Conservation (phyloP, 805 yeast genomes). For the Cyberlindnera galapagoensis region DNA sequence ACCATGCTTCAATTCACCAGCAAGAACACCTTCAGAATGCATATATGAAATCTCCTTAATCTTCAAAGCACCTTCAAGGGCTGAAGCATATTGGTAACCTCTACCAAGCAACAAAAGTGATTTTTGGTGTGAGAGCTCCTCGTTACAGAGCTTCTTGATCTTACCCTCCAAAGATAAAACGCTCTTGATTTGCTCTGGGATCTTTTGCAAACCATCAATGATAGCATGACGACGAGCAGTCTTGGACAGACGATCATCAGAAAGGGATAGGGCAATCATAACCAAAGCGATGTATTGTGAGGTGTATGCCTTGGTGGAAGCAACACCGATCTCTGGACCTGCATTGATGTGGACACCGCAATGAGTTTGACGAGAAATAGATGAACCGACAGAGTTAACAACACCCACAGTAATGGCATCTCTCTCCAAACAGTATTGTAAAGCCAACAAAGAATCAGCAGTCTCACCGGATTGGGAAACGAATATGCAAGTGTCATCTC, state of each 20-base stretch:
- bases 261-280: slow-evolving; percentile 91
- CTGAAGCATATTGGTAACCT: slow-evolving; percentile 96
- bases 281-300: slow-evolving; percentile 96
- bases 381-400: slow-evolving; percentile 95
- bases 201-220: slow-evolving; percentile 74
- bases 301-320: slow-evolving; percentile 97
- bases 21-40: slow-evolving; percentile 98
- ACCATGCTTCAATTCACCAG: slow-evolving; percentile 99
- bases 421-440: slow-evolving; percentile 91
- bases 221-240: slow-evolving; percentile 74
- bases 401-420: slow-evolving; percentile 98
- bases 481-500: slow-evolving; percentile 96
- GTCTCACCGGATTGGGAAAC: slow-evolving; percentile 99
- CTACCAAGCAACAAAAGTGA: slow-evolving; percentile 90
- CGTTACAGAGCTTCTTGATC: slow-evolving; percentile 71
- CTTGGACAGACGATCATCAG: slow-evolving; percentile 83
- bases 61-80: slow-evolving; percentile 96
- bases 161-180: slow-evolving; percentile 67
- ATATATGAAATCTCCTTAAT: slow-evolving; percentile 97
- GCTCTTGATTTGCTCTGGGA: slow-evolving; percentile 79
- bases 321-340: slow-evolving; percentile 99
- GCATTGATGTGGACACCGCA: slow-evolving; percentile 99
- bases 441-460: slow-evolving; percentile 92
- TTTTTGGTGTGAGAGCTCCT: slow-evolving; percentile 70
- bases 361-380: slow-evolving; percentile 93